A percentile compares a stretch with the other conserved stretches of the same genome.
These are phyloP conservation scores for Cantharellus cinnabarinus DNA, from an alignment of 768 basidiomycete species.

Conservation along the genomic window DNA sequence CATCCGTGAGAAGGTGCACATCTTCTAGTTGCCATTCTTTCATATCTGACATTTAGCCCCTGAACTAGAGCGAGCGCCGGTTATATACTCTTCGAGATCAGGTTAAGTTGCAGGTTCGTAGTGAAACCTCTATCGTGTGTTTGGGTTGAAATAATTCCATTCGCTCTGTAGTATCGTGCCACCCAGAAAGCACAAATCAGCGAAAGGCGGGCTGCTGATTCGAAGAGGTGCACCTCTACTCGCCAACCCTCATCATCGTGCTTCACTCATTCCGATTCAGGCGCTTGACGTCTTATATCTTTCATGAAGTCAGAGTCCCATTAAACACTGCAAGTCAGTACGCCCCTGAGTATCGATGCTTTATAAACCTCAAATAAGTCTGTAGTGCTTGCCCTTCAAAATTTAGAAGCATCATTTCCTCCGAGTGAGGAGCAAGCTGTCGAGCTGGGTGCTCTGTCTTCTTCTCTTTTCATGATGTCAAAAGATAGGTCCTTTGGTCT, in stretches of 20 bases:
- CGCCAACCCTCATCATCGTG: neutral
- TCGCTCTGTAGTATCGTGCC: constrained; percentile 29
- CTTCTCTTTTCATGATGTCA: constrained; percentile 21
- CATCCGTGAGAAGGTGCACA: neutral
- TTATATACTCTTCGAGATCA: constrained; percentile 51
- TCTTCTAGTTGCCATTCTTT: constrained; percentile 33
- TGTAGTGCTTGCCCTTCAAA: constrained; percentile 24
- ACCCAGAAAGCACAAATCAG: constrained; percentile 48
- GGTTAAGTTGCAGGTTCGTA: constrained; percentile 30
- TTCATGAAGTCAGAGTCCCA: constrained; percentile 32
- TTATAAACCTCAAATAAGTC: neutral
- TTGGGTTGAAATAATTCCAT: neutral
- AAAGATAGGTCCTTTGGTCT: constrained; percentile 14
- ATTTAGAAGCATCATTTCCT: constrained; percentile 22
- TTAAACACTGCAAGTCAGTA: constrained; percentile 26
- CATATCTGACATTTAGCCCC: constrained; percentile 6
- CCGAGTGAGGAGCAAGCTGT: constrained; percentile 19
- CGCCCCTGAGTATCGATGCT: neutral
- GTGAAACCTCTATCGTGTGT: neutral
- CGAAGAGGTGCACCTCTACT: constrained; percentile 11
- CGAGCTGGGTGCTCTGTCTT: constrained; percentile 25
- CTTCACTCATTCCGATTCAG: constrained; percentile 14
- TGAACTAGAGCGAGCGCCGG: constrained; percentile 34
- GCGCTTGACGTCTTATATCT: constrained; percentile 21
- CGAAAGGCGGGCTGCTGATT: constrained; percentile 34